Evolutionary conservation across 139 green algal genomes (phyloP).

Genomic region (Chlorella sp.): DNA sequence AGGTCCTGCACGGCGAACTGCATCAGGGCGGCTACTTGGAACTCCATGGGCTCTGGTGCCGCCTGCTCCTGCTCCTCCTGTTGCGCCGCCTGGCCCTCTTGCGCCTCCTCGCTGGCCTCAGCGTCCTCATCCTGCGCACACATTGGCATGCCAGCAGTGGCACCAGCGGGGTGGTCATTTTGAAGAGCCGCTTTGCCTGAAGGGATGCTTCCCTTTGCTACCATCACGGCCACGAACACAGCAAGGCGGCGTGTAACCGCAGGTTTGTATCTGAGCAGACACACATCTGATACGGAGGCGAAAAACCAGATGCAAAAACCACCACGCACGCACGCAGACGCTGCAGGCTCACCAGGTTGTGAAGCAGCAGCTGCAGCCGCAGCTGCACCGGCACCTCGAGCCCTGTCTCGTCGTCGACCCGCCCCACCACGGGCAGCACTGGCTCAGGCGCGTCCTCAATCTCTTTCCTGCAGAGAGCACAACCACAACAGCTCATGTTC

Average conservation of each 20-base stretch:
- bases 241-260: too few relatives aligned
- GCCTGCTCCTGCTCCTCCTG: not conserved
- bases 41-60: not conserved
- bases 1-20: constrained; percentile 8
- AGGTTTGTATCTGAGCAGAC: too few relatives aligned
- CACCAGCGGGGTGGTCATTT: too few relatives aligned
- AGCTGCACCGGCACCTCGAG: constrained; percentile 4
- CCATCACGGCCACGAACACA: too few relatives aligned
- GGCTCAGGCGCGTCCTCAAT: not conserved
- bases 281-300: too few relatives aligned
- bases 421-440: not conserved
- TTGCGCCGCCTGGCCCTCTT: not conserved
- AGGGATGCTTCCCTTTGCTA: too few relatives aligned
- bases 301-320: too few relatives aligned
- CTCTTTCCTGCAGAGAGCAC: not conserved
- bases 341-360: too few relatives aligned
- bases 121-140: not conserved
- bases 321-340: too few relatives aligned
- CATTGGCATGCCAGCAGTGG: too few relatives aligned
- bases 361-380: constrained; percentile 1
- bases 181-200: too few relatives aligned
- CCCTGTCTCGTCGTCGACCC: not conserved
- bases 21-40: not conserved
- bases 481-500: too few relatives aligned
- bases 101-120: not conserved